Percentiles rank a stretch among this genome's conserved stretches.
Evolutionary conservation across 805 yeast species (phyloP).

Genomic region (Ogataea corticis): DNA sequence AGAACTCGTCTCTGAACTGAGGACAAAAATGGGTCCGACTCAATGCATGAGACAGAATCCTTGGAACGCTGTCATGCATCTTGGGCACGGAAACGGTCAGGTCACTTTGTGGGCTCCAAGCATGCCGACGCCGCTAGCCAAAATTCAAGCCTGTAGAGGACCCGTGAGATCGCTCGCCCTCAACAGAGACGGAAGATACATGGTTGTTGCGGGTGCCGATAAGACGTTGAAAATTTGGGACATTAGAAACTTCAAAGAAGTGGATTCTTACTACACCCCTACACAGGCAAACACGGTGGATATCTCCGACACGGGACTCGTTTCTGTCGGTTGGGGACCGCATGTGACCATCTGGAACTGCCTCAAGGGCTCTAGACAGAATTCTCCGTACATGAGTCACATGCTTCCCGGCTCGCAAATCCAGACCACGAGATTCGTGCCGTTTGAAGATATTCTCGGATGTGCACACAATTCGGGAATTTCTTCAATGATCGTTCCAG

Average conservation of each 20-base stretch:
- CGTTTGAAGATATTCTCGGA: slow-evolving; percentile 95
- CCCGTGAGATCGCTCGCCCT: slow-evolving; percentile 84
- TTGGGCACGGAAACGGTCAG: slow-evolving; percentile 91
- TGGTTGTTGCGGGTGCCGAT: slow-evolving; percentile 93
- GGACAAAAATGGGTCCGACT: slow-evolving; percentile 90
- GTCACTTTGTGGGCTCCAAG: slow-evolving; percentile 94
- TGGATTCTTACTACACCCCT: slow-evolving; percentile 71
- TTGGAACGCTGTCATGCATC: slow-evolving; percentile 91
- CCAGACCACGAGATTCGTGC: slow-evolving; percentile 72
- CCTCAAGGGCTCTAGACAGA: slow-evolving; percentile 58
- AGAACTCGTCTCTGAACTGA: slow-evolving; percentile 72
- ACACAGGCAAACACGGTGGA: slow-evolving; percentile 81
- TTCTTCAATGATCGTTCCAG: slow-evolving; percentile 88
- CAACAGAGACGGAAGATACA: slow-evolving; percentile 89
- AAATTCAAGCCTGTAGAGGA: slow-evolving; percentile 78
- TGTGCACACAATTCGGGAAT: slow-evolving; percentile 80
- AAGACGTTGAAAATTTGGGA: slow-evolving; percentile 90
- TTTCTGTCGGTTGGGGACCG: slow-evolving; percentile 94
- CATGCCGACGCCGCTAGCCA: slow-evolving; percentile 81
- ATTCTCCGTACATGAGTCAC: slow-evolving; percentile 91
- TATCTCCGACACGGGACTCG: slow-evolving; percentile 83
- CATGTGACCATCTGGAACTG: slow-evolving; percentile 93
- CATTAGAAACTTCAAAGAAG: slow-evolving; percentile 74
- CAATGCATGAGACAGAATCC: slow-evolving; percentile 87
- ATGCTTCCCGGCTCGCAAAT: slow-evolving; percentile 75